Conservation (phyloP, 2,329 filamentous ascomycete species). For the Aureobasidium melanogenum region DNA sequence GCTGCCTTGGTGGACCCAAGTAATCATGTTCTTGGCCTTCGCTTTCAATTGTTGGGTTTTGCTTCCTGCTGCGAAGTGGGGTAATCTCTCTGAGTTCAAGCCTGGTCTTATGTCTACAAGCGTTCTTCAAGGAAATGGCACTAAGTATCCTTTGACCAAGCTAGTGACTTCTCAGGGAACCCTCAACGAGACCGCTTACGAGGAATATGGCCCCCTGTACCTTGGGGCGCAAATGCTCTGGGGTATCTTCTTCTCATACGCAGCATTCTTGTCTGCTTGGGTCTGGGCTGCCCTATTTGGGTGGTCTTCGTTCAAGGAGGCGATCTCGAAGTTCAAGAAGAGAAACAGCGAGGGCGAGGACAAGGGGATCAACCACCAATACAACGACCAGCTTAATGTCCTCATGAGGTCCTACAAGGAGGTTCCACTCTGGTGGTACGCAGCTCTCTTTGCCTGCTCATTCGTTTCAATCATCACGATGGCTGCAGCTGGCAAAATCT, state of each 20-base stretch:
- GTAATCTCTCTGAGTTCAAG: constrained; percentile 44
- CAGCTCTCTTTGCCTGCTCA: constrained; percentile 40
- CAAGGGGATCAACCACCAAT: constrained; percentile 44
- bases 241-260: constrained; percentile 53
- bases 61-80: constrained; percentile 51
- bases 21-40: constrained; percentile 47
- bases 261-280: constrained; percentile 49
- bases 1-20: constrained; percentile 52
- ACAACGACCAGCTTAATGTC: constrained; percentile 50
- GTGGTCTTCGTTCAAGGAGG: constrained; percentile 22
- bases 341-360: constrained; percentile 38
- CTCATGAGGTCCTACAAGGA: constrained; percentile 50
- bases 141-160: constrained; percentile 35
- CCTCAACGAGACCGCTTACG: constrained; percentile 41
- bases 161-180: constrained; percentile 36
- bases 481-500: constrained; percentile 43
- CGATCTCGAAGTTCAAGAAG: constrained; percentile 32
- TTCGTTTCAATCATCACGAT: constrained; percentile 45
- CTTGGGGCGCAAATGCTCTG: constrained; percentile 50
- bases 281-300: constrained; percentile 52
- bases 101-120: constrained; percentile 51
- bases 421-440: constrained; percentile 52
- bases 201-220: constrained; percentile 46
- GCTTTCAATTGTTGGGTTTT: constrained; percentile 50
- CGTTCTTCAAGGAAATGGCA: constrained; percentile 35